A percentile compares a stretch with the other conserved stretches of the same genome.
These are phyloP conservation scores for Rubia yunnanensis DNA, from an alignment of 257 asterid species.

Conservation along the genomic window DNA sequence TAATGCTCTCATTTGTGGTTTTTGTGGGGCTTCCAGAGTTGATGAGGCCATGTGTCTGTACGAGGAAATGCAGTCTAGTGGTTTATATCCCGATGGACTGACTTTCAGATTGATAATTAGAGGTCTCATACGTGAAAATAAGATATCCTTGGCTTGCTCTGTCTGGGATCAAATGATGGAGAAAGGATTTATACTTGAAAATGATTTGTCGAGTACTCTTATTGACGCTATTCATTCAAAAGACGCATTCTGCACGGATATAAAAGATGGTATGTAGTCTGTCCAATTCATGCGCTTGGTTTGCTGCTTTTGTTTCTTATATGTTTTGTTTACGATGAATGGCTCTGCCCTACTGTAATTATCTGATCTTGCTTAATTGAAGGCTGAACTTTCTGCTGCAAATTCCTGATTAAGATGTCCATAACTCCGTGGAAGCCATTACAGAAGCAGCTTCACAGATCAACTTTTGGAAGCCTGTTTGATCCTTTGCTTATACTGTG, in stretches of 20 bases:
- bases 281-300: background rate
- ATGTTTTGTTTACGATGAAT: background rate
- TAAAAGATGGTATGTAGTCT: slow-evolving; percentile 14
- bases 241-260: slow-evolving; percentile 25
- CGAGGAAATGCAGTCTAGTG: slow-evolving; percentile 60
- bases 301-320: background rate
- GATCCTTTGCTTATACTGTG: slow-evolving; percentile 1
- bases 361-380: background rate
- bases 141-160: slow-evolving; percentile 56
- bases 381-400: slow-evolving; percentile 1
- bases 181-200: slow-evolving; percentile 83
- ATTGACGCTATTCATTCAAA: slow-evolving; percentile 43
- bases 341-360: too few species aligned
- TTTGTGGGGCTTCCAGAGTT: slow-evolving; percentile 54
- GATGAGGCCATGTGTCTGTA: slow-evolving; percentile 61
- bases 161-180: slow-evolving; percentile 97
- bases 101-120: slow-evolving; percentile 65
- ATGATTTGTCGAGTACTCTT: slow-evolving; percentile 62
- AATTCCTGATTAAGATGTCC: slow-evolving; percentile 6
- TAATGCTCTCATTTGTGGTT: slow-evolving; percentile 71
- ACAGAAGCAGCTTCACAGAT: background rate
- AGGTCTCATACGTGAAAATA: slow-evolving; percentile 69
- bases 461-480: background rate
- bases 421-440: background rate
- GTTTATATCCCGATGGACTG: slow-evolving; percentile 64